Evolutionary conservation across 2,329 filamentous ascomycete species (phyloP).

Genomic region (Sarocladium kiliense): DNA sequence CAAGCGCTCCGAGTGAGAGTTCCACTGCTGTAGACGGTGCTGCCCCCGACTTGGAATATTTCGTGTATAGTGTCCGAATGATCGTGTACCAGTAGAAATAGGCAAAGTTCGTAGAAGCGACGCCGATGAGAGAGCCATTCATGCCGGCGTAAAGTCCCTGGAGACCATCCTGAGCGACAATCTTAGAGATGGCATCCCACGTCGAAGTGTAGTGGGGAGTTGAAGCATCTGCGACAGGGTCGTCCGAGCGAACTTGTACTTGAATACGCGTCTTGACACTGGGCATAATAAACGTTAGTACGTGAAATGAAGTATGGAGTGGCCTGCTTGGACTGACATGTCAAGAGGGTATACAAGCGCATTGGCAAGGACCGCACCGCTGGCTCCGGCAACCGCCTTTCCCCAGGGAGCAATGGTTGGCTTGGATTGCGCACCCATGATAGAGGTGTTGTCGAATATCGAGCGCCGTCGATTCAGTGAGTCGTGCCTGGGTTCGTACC

Average conservation of each 20-base stretch:
- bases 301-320: slow-evolving; percentile 2
- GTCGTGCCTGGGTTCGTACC: too few relatives aligned
- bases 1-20: slow-evolving; percentile 76
- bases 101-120: slow-evolving; percentile 96
- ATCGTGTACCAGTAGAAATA: slow-evolving; percentile 99
- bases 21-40: slow-evolving; percentile 76
- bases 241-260: slow-evolving; percentile 73
- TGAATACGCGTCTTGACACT: slow-evolving; percentile 96
- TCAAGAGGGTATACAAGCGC: slow-evolving; percentile 93
- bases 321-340: slow-evolving; percentile 59
- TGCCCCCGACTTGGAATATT: slow-evolving; percentile 41
- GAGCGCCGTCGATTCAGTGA: too few relatives aligned
- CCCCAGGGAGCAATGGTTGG: slow-evolving; percentile 84
- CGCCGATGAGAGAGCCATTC: slow-evolving; percentile 77
- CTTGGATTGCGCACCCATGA: slow-evolving; percentile 57
- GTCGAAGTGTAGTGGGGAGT: slow-evolving; percentile 76
- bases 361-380: slow-evolving; percentile 91
- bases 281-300: slow-evolving; percentile 10
- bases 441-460: neutral
- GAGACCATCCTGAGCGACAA: slow-evolving; percentile 74
- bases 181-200: slow-evolving; percentile 82
- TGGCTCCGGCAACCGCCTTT: slow-evolving; percentile 83
- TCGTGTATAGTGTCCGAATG: slow-evolving; percentile 75
- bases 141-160: slow-evolving; percentile 85
- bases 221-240: slow-evolving; percentile 40